Percentiles rank a stretch among this genome's conserved stretches.
phyloP scores from a whole-genome alignment of 768 basidiomycete genomes.

The Collybia mongolica region DNA sequence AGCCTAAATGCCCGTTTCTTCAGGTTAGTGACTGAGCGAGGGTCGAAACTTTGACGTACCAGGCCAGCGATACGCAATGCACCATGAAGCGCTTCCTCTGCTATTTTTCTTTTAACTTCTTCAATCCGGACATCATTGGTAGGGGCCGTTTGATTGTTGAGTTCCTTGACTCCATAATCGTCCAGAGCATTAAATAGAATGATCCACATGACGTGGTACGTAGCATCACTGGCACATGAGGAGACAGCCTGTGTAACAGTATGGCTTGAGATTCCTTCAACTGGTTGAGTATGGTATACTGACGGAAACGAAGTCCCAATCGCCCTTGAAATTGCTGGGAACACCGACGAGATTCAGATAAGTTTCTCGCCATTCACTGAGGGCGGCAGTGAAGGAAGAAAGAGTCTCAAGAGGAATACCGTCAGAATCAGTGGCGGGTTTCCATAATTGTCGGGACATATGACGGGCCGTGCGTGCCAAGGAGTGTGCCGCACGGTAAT shows the following conservation, averaged over 20 bases:
- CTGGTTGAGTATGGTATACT: constrained; percentile 16
- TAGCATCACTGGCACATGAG: constrained; percentile 80
- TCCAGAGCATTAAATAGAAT: constrained; percentile 78
- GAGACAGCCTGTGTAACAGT: constrained; percentile 38
- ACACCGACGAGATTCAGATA: constrained; percentile 82
- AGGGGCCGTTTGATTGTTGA: constrained; percentile 44
- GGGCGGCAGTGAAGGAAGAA: constrained; percentile 49
- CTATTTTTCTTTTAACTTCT: constrained; percentile 63
- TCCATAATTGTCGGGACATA: constrained; percentile 81
- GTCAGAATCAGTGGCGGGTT: constrained; percentile 69
- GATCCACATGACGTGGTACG: constrained; percentile 92
- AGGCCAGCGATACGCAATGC: constrained; percentile 89
- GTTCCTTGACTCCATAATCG: constrained; percentile 80
- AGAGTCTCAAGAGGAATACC: constrained; percentile 76
- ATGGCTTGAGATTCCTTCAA: constrained; percentile 4
- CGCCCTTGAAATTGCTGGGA: constrained; percentile 76
- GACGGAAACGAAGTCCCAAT: constrained; percentile 87
- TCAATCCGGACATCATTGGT: constrained; percentile 54
- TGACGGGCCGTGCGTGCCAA: constrained; percentile 81
- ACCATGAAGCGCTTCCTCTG: constrained; percentile 81
- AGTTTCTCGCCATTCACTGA: constrained; percentile 73
- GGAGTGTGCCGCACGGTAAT: constrained; percentile 80
- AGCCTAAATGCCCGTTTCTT: constrained; percentile 42
- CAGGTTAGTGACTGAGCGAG: constrained; percentile 1
- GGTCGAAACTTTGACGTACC: constrained; percentile 38